Percentiles rank a stretch among this genome's conserved stretches.
phyloP scores from a whole-genome alignment of 2,329 filamentous ascomycete species.

The Fusarium transvaalense region DNA sequence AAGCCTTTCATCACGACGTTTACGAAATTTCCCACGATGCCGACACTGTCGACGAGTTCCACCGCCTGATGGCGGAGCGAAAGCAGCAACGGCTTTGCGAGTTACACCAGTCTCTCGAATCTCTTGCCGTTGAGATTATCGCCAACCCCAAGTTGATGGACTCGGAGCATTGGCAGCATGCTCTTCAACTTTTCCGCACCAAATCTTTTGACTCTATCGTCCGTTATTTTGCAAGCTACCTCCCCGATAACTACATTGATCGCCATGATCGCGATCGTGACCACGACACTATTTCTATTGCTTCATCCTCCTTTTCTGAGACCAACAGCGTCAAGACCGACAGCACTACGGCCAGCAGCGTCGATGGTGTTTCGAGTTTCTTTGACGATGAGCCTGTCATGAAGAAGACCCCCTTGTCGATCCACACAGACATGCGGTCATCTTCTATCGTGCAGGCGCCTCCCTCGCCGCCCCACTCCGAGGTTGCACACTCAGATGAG shows the following conservation, averaged over 20 bases:
- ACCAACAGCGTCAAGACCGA: constrained; percentile 54
- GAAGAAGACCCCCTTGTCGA: constrained; percentile 59
- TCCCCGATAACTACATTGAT: constrained; percentile 62
- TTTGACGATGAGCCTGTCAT: constrained; percentile 60
- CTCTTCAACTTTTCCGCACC: constrained; percentile 70
- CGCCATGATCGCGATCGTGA: constrained; percentile 57
- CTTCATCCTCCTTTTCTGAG: constrained; percentile 56
- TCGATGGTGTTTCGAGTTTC: constrained; percentile 56
- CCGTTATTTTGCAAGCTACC: constrained; percentile 70
- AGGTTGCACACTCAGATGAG: constrained; percentile 61
- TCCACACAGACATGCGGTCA: constrained; percentile 46
- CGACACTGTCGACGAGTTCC: constrained; percentile 65
- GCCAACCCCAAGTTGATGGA: constrained; percentile 70
- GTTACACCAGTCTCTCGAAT: constrained; percentile 67
- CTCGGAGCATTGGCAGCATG: constrained; percentile 69
- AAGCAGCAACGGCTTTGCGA: constrained; percentile 67
- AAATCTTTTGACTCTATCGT: constrained; percentile 71
- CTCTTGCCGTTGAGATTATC: constrained; percentile 71
- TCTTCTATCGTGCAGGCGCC: constrained; percentile 44
- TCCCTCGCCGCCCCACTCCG: constrained; percentile 61
- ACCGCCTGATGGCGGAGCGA: constrained; percentile 65
- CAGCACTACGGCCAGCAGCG: constrained; percentile 57
- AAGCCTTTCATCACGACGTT: constrained; percentile 72
- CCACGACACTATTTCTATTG: constrained; percentile 46
- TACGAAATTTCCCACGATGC: constrained; percentile 68